phyloP scores from a whole-genome alignment of 73 alveolate genomes.

The Stentor roeselii region DNA sequence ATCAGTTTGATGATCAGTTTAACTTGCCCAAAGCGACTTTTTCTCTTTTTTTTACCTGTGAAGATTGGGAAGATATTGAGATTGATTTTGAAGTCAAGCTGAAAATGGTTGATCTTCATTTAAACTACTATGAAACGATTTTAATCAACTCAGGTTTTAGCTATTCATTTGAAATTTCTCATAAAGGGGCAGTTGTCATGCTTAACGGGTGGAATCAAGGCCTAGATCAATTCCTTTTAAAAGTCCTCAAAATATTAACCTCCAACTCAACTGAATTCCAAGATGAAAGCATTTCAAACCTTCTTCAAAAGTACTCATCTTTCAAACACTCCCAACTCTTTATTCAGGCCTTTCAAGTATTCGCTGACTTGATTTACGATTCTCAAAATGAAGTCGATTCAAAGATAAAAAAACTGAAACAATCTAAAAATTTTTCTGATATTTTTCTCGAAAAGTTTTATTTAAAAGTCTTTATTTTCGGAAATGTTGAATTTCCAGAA shows the following conservation, averaged over 20 bases:
- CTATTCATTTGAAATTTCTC: background rate
- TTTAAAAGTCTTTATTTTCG: too few relatives aligned
- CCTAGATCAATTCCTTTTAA: background rate
- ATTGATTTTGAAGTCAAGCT: background rate
- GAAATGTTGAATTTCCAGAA: too few relatives aligned
- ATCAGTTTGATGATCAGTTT: constrained; percentile 20
- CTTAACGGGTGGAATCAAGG: background rate
- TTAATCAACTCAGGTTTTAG: constrained; percentile 8
- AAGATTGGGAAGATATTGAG: background rate
- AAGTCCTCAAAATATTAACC: constrained; percentile 2
- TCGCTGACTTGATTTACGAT: too few relatives aligned
- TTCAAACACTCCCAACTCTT: too few relatives aligned
- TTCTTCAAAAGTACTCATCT: too few relatives aligned
- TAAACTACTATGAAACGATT: background rate
- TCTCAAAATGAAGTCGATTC: too few relatives aligned
- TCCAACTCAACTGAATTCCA: too few relatives aligned
- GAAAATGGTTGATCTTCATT: background rate
- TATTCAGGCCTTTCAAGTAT: too few relatives aligned
- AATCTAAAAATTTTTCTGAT: too few relatives aligned
- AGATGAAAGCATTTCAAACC: too few relatives aligned
- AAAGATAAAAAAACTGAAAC: too few relatives aligned
- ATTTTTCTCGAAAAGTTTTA: too few relatives aligned
- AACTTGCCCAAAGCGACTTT: background rate
- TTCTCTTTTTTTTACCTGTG: background rate
- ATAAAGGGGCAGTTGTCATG: background rate